These are phyloP conservation scores for Verticillium isaacii DNA, from an alignment of 2,329 filamentous ascomycete genomes.

Conservation along the genomic window DNA sequence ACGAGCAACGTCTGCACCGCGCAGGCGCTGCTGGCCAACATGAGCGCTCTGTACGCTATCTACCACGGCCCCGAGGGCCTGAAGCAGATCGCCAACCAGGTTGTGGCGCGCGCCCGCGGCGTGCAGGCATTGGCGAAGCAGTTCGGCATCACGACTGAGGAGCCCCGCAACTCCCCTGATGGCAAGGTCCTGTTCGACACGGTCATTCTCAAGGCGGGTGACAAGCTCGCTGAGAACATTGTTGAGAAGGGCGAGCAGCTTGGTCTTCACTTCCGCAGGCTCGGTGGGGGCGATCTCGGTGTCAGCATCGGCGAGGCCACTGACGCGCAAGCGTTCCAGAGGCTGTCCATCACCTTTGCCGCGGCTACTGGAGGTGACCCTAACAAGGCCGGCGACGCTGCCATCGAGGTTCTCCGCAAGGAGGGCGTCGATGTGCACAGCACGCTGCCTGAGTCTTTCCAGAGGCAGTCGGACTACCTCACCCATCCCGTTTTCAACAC, in stretches of 20 bases:
- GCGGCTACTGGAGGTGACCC: slow-evolving; percentile 15
- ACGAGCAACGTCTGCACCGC: slow-evolving; percentile 98
- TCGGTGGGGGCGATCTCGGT: slow-evolving; percentile 57
- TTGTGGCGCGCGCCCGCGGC: slow-evolving; percentile 66
- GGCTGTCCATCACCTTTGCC: slow-evolving; percentile 29
- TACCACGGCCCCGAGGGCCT: slow-evolving; percentile 87
- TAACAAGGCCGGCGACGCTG: slow-evolving; percentile 16
- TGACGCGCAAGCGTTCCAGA: slow-evolving; percentile 48
- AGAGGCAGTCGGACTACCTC: slow-evolving; percentile 69
- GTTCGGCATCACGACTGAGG: slow-evolving; percentile 59
- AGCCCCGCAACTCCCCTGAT: slow-evolving; percentile 50
- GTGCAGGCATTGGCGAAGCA: slow-evolving; percentile 60
- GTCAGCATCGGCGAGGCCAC: slow-evolving; percentile 70
- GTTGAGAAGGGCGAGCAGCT: slow-evolving; percentile 46
- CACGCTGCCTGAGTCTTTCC: slow-evolving; percentile 53
- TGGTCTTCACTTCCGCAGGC: slow-evolving; percentile 57
- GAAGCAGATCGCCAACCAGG: slow-evolving; percentile 75
- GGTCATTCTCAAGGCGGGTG: slow-evolving; percentile 58
- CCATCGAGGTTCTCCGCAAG: slow-evolving; percentile 37
- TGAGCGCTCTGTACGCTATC: slow-evolving; percentile 90
- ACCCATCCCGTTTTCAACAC: slow-evolving; percentile 93
- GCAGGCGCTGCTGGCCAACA: slow-evolving; percentile 89
- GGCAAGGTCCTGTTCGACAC: slow-evolving; percentile 72
- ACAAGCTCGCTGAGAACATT: slow-evolving; percentile 39
- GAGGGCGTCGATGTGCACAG: slow-evolving; percentile 26